Conservation (phyloP, 345 rosid species). For the Pseudoturritis turrita region DNA sequence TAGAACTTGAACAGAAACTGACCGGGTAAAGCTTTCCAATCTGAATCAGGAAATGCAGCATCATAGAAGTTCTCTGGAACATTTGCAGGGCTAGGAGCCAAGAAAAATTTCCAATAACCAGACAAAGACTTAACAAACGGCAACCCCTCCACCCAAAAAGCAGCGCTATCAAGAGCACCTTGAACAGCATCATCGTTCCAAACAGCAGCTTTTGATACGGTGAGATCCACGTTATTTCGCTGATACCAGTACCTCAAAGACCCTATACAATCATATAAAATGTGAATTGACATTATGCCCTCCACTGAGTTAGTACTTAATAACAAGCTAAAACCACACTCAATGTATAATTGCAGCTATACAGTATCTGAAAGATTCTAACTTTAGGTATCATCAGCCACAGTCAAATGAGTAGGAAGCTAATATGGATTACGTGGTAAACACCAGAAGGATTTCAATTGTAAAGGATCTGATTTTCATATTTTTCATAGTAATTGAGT, state of each 20-base stretch:
- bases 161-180: conserved; percentile 67
- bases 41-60: conserved; percentile 56
- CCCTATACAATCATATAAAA: conserved; percentile 38
- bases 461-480: background rate
- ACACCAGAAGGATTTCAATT: background rate
- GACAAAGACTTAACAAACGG: conserved; percentile 82
- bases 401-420: background rate
- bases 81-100: conserved; percentile 59
- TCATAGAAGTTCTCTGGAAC: conserved; percentile 63
- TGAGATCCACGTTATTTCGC: conserved; percentile 68
- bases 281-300: background rate
- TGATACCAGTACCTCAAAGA: conserved; percentile 81
- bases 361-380: background rate
- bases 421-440: background rate
- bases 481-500: background rate
- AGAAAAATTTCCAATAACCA: conserved; percentile 83
- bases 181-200: conserved; percentile 90
- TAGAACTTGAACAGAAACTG: background rate
- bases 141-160: conserved; percentile 75
- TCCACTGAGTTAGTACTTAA: background rate
- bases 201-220: conserved; percentile 59
- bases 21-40: conserved; percentile 83
- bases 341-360: background rate
- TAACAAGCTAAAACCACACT: background rate
- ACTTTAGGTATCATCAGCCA: background rate